Base-by-base conservation (phyloP, 2,329 filamentous ascomycete species). In the Curvularia hawaiiensis region DNA sequence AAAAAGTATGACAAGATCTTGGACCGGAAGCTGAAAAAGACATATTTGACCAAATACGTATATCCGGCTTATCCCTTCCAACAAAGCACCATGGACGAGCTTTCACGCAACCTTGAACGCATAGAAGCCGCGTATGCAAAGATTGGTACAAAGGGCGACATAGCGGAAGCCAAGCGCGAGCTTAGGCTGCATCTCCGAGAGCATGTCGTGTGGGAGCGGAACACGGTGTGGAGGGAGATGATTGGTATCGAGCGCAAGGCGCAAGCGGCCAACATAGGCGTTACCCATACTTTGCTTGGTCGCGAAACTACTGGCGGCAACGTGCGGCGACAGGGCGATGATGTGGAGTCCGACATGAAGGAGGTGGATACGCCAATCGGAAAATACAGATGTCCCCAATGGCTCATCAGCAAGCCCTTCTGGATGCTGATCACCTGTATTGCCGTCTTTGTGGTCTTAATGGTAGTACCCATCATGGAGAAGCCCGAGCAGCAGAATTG, bases 1-100 rank as follows among this genome's bases (percentile, higher is more conserved):
- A 99, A 99, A 79, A 99, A 99, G 77, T 99, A 95, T 72, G 95
- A 99, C 83, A 99, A 99, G 82, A 98, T 90, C 56, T 79, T 97
- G 56, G 90, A 97, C 76, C 88, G 89, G 63, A 88, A 88, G 67
- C 81, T 98, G 54, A 92, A 94, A 64, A 81, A 85, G 14, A 80
- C 83, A 45, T 99, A 97, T 75, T 87, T 97, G 76, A 83, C 86
- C 54, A 79, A 85, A 31, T 83, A 85, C 35, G 92, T 99, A 52
- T 86, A 90, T 56, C 82, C 88, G 1, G 90, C 93, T 0, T 91
- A 95, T 68, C 90, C 92, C 0, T 99, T 99, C 78, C 85, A 85
- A 48, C 82, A 87, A 11, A 83, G 85, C 44, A 95, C 91, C 0
- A 87, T 91, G 77, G 80, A 85, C 51, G 79, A 82, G 18, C 78